Base-by-base conservation (phyloP, 345 rosid species). In the Sonneratia alba region DNA sequence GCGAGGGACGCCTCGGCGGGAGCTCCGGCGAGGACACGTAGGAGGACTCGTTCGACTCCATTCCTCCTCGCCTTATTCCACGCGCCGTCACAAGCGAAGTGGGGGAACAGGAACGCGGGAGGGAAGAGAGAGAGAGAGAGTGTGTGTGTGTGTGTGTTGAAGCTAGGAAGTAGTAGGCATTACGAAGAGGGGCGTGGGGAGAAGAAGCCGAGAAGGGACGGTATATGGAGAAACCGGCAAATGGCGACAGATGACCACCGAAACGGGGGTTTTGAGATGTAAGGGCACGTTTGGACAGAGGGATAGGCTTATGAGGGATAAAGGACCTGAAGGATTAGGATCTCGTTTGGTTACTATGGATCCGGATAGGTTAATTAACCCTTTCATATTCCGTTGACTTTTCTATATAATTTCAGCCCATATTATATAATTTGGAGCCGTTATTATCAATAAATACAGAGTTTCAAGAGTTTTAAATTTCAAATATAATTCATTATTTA, bases 31-130 rank as follows among this genome's bases (percentile, higher is more conserved):
- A 89, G 53, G 90, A 88, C 45, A 87, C 80, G 76, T 87, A 88
- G 66, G 93, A 92, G 57, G 94, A 87, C 80, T 90, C 99, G 43
- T 91, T 92, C 62, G 96, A 88, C 77, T 92, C 99, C 99, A 95
- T 94, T 34, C 37, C 19, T 66, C 37, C 19, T 66, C 69, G 5
- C 16, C 18, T 9, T 42, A n/a, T 67, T 67, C 66, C 37, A 24
- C 66, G 66, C 22, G 18, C 19, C 45, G 21, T 47, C 47, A 24
- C 21, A 36, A 14, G 14, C 48, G 11, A n/a, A 27, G 27, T 14
- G 22, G 49, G 36, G 45, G 34, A 40, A 36, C 27, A 47, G 36
- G 14, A 40, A 14, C 8, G 8, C 51, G 56, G 37, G n/a, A 16
- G 40, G 36, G 40, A 36, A 15, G 15, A 12, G 16, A 34, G 71